Evolutionary conservation across 176 grass and related monocot species (phyloP).

Genomic region (Zea mays): DNA sequence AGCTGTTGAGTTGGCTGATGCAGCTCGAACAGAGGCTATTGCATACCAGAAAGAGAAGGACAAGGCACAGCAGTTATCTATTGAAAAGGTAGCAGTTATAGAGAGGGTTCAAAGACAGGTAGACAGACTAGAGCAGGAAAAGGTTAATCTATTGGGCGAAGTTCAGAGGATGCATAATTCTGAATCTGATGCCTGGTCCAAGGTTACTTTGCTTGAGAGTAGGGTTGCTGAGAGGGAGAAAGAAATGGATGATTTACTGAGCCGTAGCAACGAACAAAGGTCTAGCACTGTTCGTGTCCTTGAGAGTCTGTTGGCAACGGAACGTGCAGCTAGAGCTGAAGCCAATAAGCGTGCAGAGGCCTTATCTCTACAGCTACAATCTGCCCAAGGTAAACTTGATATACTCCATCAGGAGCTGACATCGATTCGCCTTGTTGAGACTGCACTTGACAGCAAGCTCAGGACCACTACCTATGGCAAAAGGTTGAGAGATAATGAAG

Average conservation of each 20-base stretch:
- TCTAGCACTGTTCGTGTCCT: slow-evolving; percentile 72
- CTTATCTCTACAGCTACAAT: slow-evolving; percentile 71
- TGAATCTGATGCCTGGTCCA: slow-evolving; percentile 56
- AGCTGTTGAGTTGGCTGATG: slow-evolving; percentile 56
- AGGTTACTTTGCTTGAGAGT: slow-evolving; percentile 60
- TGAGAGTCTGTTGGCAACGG: slow-evolving; percentile 62
- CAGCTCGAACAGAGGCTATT: slow-evolving; percentile 54
- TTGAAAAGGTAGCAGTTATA: slow-evolving; percentile 64
- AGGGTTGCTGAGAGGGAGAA: slow-evolving; percentile 62
- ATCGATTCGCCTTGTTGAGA: slow-evolving; percentile 65
- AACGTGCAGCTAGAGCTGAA: slow-evolving; percentile 64
- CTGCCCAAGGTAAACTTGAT: slow-evolving; percentile 82
- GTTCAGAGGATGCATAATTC: slow-evolving; percentile 56
- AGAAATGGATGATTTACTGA: slow-evolving; percentile 71
- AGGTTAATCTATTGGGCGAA: slow-evolving; percentile 52
- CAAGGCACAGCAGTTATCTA: slow-evolving; percentile 53
- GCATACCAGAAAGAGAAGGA: slow-evolving; percentile 57
- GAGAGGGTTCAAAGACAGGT: slow-evolving; percentile 63
- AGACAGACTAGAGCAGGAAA: slow-evolving; percentile 61
- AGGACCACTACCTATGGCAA: slow-evolving; percentile 55
- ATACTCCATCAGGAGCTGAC: slow-evolving; percentile 81
- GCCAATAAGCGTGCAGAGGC: slow-evolving; percentile 67
- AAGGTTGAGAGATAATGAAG: slow-evolving; percentile 53
- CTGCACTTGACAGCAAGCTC: slow-evolving; percentile 63
- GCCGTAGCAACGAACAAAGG: slow-evolving; percentile 71